Conservation (phyloP, 129 eudicot species). For the Escallonia rubra region DNA sequence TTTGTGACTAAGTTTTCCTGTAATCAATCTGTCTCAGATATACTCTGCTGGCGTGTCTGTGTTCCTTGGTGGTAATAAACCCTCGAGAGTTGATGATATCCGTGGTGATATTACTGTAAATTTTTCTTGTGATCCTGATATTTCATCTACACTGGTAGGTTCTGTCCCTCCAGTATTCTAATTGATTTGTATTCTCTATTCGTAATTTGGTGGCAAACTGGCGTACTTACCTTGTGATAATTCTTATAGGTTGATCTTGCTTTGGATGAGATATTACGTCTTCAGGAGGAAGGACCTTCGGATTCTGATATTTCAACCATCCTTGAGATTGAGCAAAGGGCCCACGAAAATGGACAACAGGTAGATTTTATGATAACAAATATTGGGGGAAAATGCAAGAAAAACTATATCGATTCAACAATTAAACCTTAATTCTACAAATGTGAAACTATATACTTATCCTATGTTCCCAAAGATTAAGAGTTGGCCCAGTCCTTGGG, state of each 20-base stretch:
- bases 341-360: conserved; percentile 97
- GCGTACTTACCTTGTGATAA: conserved; percentile 15
- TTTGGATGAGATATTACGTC: conserved; percentile 77
- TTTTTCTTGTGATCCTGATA: conserved; percentile 88
- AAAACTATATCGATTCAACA: not conserved
- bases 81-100: conserved; percentile 75
- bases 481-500: too few species aligned
- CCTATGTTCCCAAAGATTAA: too few species aligned
- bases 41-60: conserved; percentile 85
- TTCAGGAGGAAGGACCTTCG: conserved; percentile 92
- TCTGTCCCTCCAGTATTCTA: conserved; percentile 1
- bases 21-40: conserved; percentile 43
- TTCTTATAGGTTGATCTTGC: conserved; percentile 72
- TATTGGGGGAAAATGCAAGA: not conserved
- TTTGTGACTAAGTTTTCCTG: conserved; percentile 1
- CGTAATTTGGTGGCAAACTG: not conserved
- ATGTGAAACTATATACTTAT: too few species aligned
- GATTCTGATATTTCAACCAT: conserved; percentile 71
- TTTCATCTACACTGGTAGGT: conserved; percentile 67
- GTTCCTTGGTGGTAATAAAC: conserved; percentile 88
- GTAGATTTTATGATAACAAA: conserved; percentile 24
- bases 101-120: conserved; percentile 87
- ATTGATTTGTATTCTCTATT: not conserved
- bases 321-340: conserved; percentile 96
- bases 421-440: not conserved